Percentiles rank a stretch among this genome's conserved stretches.
Conservation (phyloP, 2,329 filamentous ascomycete genomes). For the Monosporascus sp. region DNA sequence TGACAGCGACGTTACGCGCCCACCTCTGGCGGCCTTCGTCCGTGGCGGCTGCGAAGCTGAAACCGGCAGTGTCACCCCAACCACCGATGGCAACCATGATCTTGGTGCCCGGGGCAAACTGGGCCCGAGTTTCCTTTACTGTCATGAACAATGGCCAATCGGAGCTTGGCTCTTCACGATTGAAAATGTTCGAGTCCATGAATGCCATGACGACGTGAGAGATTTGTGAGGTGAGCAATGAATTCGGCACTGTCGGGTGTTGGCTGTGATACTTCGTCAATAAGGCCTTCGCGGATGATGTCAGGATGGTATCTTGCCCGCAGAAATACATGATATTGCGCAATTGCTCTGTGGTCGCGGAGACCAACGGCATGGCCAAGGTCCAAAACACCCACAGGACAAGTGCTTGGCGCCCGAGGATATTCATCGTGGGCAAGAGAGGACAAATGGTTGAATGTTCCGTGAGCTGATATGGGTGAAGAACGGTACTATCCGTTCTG, state of each 20-base stretch:
- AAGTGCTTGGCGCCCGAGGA: not conserved
- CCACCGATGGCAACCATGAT: constrained; percentile 68
- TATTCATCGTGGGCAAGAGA: not conserved
- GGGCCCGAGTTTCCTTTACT: constrained; percentile 39
- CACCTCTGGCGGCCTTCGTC: not conserved
- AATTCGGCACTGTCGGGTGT: constrained; percentile 9
- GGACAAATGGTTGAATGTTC: not conserved
- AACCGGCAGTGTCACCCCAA: constrained; percentile 65
- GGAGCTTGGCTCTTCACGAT: constrained; percentile 31
- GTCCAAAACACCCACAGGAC: not conserved
- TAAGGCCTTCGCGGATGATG: no score
- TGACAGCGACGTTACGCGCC: not conserved
- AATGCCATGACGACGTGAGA: constrained; percentile 49
- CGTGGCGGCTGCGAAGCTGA: constrained; percentile 37
- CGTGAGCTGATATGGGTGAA: not conserved
- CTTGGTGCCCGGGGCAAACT: constrained; percentile 49
- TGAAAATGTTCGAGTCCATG: constrained; percentile 41
- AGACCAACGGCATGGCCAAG: not conserved
- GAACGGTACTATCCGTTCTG: no score
- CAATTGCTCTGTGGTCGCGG: not conserved
- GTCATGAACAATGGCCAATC: constrained; percentile 46
- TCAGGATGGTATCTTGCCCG: constrained; percentile 2
- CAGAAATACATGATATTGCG: constrained; percentile 13
- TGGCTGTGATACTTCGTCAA: constrained; percentile 2
- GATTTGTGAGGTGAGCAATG: constrained; percentile 32